Conservation (phyloP, 306 rosid species). For the Prinsepia uniflora region DNA sequence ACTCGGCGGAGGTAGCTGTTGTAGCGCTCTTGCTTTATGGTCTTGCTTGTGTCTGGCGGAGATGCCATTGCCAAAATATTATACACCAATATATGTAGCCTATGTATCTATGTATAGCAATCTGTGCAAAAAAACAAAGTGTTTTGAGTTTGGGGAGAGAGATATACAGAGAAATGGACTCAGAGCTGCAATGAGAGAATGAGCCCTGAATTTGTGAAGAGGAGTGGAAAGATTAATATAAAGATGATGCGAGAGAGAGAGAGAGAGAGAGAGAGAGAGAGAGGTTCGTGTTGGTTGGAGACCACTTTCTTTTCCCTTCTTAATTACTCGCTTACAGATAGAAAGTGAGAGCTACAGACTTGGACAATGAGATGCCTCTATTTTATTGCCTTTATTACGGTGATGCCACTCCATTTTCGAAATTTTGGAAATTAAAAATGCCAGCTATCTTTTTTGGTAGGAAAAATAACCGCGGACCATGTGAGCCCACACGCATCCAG, state of each 20-base stretch:
- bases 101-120: background rate
- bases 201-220: constrained; percentile 51
- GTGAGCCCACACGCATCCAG: constrained; percentile 10
- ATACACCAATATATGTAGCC: background rate
- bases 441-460: constrained; percentile 1
- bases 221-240: constrained; percentile 50
- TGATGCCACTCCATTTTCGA: background rate
- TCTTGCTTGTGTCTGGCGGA: constrained; percentile 89
- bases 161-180: constrained; percentile 9
- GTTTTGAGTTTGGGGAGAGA: background rate
- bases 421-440: background rate
- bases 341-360: constrained; percentile 35
- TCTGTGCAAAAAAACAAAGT: background rate
- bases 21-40: constrained; percentile 77
- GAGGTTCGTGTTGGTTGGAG: constrained; percentile 58
- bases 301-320: constrained; percentile 48
- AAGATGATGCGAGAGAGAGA: constrained; percentile 15
- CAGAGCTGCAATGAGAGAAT: constrained; percentile 38
- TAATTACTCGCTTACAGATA: constrained; percentile 40
- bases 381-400: background rate
- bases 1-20: constrained; percentile 77
- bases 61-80: constrained; percentile 36
- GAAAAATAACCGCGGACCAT: background rate
- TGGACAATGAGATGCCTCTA: background rate
- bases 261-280: background rate